These are phyloP conservation scores for Mycena venus DNA, from an alignment of 768 basidiomycete species.

Conservation along the genomic window DNA sequence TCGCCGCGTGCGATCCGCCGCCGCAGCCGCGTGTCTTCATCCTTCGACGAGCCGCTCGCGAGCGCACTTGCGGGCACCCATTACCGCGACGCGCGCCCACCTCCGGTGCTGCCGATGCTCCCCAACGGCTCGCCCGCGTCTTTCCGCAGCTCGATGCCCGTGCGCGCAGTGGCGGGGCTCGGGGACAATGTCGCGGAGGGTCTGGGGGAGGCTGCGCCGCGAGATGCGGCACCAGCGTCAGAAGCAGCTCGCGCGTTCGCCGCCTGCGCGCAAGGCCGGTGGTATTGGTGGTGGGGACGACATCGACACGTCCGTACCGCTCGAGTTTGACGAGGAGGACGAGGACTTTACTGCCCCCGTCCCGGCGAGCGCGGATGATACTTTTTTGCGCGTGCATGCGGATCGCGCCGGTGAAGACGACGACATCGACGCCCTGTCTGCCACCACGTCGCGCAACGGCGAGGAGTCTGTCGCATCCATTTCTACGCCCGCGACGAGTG, in stretches of 20 bases:
- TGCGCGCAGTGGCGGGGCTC: constrained; percentile 65
- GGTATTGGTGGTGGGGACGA: constrained; percentile 24
- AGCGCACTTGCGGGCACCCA: constrained; percentile 78
- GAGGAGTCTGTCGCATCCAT: constrained; percentile 48
- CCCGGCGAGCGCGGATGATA: constrained; percentile 28
- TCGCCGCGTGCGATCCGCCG: constrained; percentile 53
- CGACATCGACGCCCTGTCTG: constrained; percentile 39
- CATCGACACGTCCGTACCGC: constrained; percentile 59
- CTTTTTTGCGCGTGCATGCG: constrained; percentile 23
- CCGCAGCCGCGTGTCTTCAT: constrained; percentile 58
- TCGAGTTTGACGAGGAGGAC: constrained; percentile 79
- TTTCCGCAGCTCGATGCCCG: constrained; percentile 68
- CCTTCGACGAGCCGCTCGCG: constrained; percentile 85
- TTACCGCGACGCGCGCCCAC: constrained; percentile 51
- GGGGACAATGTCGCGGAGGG: constrained; percentile 72
- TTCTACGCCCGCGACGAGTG: constrained; percentile 56
- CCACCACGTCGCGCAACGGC: constrained; percentile 42
- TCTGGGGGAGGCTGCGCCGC: constrained; percentile 67
- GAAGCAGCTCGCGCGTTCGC: constrained; percentile 64
- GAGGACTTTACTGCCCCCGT: constrained; percentile 63
- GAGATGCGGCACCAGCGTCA: constrained; percentile 67
- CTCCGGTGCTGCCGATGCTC: constrained; percentile 78
- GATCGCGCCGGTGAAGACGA: constrained; percentile 37
- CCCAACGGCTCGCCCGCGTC: constrained; percentile 71
- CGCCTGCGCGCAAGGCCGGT: constrained; percentile 47